Base-by-base conservation (phyloP, 176 grass and related monocot species). In the Echinochloa phyllopogon region DNA sequence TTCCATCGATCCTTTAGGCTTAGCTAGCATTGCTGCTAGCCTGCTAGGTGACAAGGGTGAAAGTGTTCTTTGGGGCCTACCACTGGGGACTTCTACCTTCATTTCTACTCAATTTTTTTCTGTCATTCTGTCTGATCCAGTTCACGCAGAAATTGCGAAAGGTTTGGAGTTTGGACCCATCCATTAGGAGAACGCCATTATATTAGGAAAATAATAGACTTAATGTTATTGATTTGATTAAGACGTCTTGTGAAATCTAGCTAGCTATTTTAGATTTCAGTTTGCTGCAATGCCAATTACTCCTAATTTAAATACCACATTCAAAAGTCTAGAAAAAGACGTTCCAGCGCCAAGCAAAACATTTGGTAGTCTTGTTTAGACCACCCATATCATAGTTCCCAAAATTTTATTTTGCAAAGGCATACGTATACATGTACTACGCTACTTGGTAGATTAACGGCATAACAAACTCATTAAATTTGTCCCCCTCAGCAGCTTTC, bases 61-160 rank as follows among this genome's bases (percentile, higher is more conserved):
- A 89, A 90, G 50, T 83, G 59, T 83, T 50, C 12, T 83, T 66
- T 83, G 58, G 79, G 68, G 79, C 84, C 88, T 83, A 86, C 84
- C 74, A 60, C 3, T 44, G 8, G 11, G 67, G 65, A 79, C 41
- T 79, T 41, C 73, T 58, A 64, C 21, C 48, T 84, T 80, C 75
- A 16, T 65, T 38, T 50, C 3, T 77, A 72, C 78, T 73, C 72
- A 72, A n/a, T 78, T 55, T 11, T n/a, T 71, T 82, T 78, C 23
- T 37, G n/a, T 42, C 21, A 49, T 57, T 81, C 5, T 65, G 56
- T 21, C 41, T 40, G 11, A 65, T 72, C 60, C 33, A 74, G 37
- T 3, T 3, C 6, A 51, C 16, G 6, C 36, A 6, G 56, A 73
- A 88, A 83, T 52, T 6, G 49, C 63, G 27, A 45, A 41, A 71